phyloP scores from a whole-genome alignment of 768 basidiomycete genomes.

The Mrakia hoshinonis region DNA sequence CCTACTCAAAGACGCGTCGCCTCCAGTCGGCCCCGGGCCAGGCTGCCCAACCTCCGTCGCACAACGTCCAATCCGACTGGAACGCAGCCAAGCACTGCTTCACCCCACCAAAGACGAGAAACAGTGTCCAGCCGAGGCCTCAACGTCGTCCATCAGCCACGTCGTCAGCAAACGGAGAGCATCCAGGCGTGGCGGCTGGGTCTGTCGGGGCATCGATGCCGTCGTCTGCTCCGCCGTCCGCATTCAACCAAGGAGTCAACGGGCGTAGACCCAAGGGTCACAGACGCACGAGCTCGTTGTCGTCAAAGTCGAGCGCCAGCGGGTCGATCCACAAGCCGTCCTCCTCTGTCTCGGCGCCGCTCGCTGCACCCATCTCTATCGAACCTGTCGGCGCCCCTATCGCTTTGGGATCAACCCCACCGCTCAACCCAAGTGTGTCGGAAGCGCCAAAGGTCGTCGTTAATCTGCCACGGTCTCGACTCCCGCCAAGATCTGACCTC shows the following conservation, averaged over 20 bases:
- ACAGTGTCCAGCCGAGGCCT: neutral
- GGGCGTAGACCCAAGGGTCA: too few relatives aligned
- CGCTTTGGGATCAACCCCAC: neutral
- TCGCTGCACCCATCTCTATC: too few relatives aligned
- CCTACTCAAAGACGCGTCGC: slow-evolving; percentile 7
- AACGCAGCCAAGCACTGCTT: slow-evolving; percentile 21
- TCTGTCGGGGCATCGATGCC: too few relatives aligned
- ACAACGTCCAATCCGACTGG: slow-evolving; percentile 16
- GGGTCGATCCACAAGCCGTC: too few relatives aligned
- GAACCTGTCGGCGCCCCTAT: neutral
- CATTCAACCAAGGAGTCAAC: too few relatives aligned
- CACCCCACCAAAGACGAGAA: neutral
- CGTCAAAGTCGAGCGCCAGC: too few relatives aligned
- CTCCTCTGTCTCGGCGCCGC: too few relatives aligned
- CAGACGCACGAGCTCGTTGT: too few relatives aligned
- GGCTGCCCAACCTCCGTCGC: neutral
- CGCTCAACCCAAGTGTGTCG: too few relatives aligned
- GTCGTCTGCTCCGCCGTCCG: too few relatives aligned
- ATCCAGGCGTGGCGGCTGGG: neutral
- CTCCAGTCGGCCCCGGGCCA: neutral
- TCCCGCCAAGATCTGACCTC: too few relatives aligned
- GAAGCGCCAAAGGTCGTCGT: neutral
- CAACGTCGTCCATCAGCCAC: neutral
- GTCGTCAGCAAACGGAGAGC: neutral
- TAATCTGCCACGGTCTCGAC: slow-evolving; percentile 2